Percentiles rank a stretch among this genome's conserved stretches.
These are phyloP conservation scores for Geotrichum ghanense DNA, from an alignment of 805 yeast species.

Conservation along the genomic window DNA sequence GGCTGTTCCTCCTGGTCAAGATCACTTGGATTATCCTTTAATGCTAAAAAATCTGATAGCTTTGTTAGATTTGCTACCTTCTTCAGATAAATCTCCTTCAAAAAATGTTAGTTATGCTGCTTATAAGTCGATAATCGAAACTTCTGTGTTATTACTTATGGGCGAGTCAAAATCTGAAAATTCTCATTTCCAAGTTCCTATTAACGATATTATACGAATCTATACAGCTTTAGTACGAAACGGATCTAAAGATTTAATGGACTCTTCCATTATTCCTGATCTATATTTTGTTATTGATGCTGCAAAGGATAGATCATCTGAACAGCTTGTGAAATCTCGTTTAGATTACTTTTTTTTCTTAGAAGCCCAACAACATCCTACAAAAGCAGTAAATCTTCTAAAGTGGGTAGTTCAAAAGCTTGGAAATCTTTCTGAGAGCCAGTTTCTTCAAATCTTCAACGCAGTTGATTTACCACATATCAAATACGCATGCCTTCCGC, in stretches of 20 bases:
- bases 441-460: not conserved
- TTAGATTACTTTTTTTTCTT: not conserved
- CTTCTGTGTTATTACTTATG: not conserved
- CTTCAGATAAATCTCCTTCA: not conserved
- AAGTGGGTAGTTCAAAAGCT: not conserved
- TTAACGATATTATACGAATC: not conserved
- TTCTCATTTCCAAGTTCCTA: not conserved
- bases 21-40: not conserved
- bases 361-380: not conserved
- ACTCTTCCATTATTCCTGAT: not conserved
- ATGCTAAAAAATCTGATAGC: not conserved
- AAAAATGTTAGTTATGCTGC: not conserved
- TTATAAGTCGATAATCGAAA: not conserved
- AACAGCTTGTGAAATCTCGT: not conserved
- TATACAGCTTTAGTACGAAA: not conserved
- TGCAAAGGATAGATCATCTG: not conserved
- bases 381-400: not conserved
- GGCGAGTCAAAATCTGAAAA: not conserved
- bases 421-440: not conserved
- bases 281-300: not conserved
- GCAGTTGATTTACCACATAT: not conserved
- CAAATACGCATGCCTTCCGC: not conserved
- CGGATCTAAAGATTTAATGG: not conserved
- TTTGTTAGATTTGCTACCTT: not conserved
- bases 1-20: constrained; percentile 1